Evolutionary conservation across 331 rosid species (phyloP).

Genomic region (Acacia concinna): DNA sequence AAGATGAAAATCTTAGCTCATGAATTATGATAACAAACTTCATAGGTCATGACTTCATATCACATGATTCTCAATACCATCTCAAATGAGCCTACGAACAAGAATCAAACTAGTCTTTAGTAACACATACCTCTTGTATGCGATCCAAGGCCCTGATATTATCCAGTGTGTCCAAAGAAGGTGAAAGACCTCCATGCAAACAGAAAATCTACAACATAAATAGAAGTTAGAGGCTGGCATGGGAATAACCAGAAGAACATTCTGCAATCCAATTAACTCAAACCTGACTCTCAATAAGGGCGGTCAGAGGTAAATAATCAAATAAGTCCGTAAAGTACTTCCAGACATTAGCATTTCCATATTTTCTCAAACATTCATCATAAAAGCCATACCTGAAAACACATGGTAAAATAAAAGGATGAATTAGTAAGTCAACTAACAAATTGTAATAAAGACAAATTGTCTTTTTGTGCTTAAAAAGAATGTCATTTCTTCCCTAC

Average conservation of each 20-base stretch:
- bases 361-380: slow-evolving; percentile 97
- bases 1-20: not conserved
- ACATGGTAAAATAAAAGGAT: slow-evolving; percentile 14
- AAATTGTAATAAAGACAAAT: not conserved
- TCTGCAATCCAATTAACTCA: slow-evolving; percentile 32
- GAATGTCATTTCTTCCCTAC: not conserved
- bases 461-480: slow-evolving; percentile 7
- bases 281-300: slow-evolving; percentile 99
- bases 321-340: slow-evolving; percentile 88
- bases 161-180: slow-evolving; percentile 95
- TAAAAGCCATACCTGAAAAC: slow-evolving; percentile 94
- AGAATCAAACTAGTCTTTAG: slow-evolving; percentile 19
- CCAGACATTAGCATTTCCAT: slow-evolving; percentile 99
- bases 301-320: slow-evolving; percentile 97
- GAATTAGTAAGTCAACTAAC: slow-evolving; percentile 30
- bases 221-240: slow-evolving; percentile 33
- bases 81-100: slow-evolving; percentile 2
- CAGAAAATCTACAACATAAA: slow-evolving; percentile 75
- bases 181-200: slow-evolving; percentile 99
- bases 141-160: slow-evolving; percentile 95
- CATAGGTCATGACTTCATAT: not conserved
- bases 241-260: slow-evolving; percentile 8
- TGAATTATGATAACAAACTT: not conserved
- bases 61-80: slow-evolving; percentile 10
- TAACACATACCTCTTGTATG: slow-evolving; percentile 76